Evolutionary conservation across 2,329 filamentous ascomycete genomes (phyloP).

Genomic region (Cladosporium sp.): DNA sequence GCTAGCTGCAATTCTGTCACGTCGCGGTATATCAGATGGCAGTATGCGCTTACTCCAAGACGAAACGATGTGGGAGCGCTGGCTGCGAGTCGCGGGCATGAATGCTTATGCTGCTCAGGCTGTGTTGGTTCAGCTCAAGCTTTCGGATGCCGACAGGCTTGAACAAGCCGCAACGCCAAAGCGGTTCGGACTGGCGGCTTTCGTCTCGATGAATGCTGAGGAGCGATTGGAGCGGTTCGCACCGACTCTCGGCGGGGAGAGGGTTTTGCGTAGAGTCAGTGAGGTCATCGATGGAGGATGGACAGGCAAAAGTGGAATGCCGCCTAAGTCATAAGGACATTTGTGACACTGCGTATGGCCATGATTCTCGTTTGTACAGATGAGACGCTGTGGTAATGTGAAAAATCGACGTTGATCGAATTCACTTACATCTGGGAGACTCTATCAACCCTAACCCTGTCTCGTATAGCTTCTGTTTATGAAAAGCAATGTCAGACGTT

Average conservation of each 20-base stretch:
- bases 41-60: constrained; percentile 33
- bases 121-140: constrained; percentile 44
- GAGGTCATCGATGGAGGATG: constrained; percentile 44
- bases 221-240: constrained; percentile 51
- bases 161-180: constrained; percentile 12
- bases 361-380: too few species aligned
- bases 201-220: constrained; percentile 53
- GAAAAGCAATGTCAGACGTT: too few species aligned
- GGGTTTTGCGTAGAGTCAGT: constrained; percentile 51
- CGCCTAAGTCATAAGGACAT: too few species aligned
- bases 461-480: too few species aligned
- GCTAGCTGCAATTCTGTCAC: constrained; percentile 42
- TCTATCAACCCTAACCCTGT: too few species aligned
- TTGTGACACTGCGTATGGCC: too few species aligned
- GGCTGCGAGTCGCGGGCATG: constrained; percentile 61
- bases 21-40: constrained; percentile 31
- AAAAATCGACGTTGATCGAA: too few species aligned
- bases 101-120: constrained; percentile 70
- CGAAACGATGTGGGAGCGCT: constrained; percentile 65
- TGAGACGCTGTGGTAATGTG: too few species aligned
- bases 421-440: too few species aligned
- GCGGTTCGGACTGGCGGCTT: constrained; percentile 47
- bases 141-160: constrained; percentile 14
- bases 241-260: constrained; percentile 50
- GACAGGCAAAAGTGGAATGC: not conserved